Conservation (phyloP, 2,329 filamentous ascomycete genomes). For the Xylariaceae sp. region DNA sequence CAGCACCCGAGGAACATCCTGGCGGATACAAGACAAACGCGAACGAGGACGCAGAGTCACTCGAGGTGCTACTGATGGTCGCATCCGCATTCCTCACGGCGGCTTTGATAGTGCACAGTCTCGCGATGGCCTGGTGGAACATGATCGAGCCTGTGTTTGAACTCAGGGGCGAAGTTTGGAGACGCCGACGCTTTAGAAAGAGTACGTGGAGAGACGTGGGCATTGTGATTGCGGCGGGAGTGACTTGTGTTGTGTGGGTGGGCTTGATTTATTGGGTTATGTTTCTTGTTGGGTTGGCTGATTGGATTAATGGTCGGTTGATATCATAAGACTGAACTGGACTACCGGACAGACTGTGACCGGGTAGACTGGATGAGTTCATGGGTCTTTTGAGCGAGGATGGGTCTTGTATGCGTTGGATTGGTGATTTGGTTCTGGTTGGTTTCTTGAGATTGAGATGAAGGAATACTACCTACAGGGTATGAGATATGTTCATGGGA, state of each 20-base stretch:
- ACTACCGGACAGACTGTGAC: too few species aligned
- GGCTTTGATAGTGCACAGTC: conserved; percentile 16
- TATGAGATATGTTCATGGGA: too few species aligned
- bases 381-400: too few species aligned
- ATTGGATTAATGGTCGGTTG: conserved; percentile 11
- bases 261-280: neutral
- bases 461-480: too few species aligned
- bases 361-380: too few species aligned
- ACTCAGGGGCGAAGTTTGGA: conserved; percentile 24
- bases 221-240: conserved; percentile 20
- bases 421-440: too few species aligned
- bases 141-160: conserved; percentile 27
- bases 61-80: conserved; percentile 3
- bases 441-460: too few species aligned
- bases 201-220: conserved; percentile 24
- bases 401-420: too few species aligned
- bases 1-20: too few species aligned
- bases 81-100: conserved; percentile 10
- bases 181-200: conserved; percentile 18
- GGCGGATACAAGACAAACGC: neutral
- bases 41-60: neutral
- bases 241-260: conserved; percentile 12
- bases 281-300: conserved; percentile 6
- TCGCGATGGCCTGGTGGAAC: conserved; percentile 26
- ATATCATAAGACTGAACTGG: neutral